Evolutionary conservation across 345 rosid species (phyloP).

Genomic region (Acer campestre): DNA sequence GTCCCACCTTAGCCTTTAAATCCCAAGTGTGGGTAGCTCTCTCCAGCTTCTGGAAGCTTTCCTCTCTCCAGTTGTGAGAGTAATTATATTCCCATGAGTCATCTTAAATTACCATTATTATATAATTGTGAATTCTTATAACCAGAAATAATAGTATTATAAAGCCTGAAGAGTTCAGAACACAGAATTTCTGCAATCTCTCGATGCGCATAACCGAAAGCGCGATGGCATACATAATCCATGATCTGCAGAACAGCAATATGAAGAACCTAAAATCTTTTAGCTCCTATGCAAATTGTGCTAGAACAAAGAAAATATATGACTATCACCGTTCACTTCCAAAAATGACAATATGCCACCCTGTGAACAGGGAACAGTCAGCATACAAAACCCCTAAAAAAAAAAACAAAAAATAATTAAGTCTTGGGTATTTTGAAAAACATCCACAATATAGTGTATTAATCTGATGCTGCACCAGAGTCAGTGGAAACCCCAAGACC

Average conservation of each 20-base stretch:
- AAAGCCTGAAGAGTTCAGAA: not conserved
- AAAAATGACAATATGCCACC: not conserved
- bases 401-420: not conserved
- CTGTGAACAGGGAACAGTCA: too few relatives aligned
- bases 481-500: conserved; percentile 13
- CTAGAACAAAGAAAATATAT: not conserved
- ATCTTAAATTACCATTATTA: not conserved
- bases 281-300: not conserved
- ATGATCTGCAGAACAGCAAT: not conserved
- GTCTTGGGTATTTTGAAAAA: conserved; percentile 3
- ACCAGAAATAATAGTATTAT: not conserved
- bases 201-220: not conserved
- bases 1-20: too few relatives aligned
- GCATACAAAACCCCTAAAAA: not conserved
- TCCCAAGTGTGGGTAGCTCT: too few relatives aligned
- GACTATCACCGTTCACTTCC: conserved; percentile 7
- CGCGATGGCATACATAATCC: not conserved
- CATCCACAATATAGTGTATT: not conserved
- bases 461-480: conserved; percentile 8
- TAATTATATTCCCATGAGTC: too few relatives aligned
- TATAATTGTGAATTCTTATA: not conserved
- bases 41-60: too few relatives aligned
- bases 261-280: conserved; percentile 10
- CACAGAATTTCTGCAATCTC: not conserved
- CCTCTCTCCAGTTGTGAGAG: too few relatives aligned